A percentile compares a stretch with the other conserved stretches of the same genome.
These are phyloP conservation scores for Malus sieversii DNA, from an alignment of 306 rosid genomes.

Conservation along the genomic window DNA sequence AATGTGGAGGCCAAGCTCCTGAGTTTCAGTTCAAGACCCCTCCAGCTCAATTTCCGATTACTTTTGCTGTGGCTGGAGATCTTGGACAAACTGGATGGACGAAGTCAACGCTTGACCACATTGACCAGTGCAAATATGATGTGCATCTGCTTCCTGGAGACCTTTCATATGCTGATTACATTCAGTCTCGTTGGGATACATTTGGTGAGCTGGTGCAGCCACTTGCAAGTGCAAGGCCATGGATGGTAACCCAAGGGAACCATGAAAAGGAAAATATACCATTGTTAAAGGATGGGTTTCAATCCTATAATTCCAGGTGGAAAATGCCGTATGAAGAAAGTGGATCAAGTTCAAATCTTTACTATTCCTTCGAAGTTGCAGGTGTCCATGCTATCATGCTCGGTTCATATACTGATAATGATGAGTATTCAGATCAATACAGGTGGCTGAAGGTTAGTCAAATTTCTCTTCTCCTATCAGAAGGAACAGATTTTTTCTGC, in stretches of 20 bases:
- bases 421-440: constrained; percentile 72
- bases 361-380: constrained; percentile 82
- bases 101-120: constrained; percentile 72
- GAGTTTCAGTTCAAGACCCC: constrained; percentile 81
- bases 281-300: constrained; percentile 57
- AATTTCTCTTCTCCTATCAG: background rate
- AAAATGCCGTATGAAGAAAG: constrained; percentile 89
- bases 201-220: constrained; percentile 90
- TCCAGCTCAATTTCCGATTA: constrained; percentile 71
- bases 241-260: constrained; percentile 98
- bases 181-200: constrained; percentile 76
- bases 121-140: constrained; percentile 67
- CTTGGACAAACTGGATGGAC: constrained; percentile 95
- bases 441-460: constrained; percentile 81
- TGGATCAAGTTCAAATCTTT: constrained; percentile 79
- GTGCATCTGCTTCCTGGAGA: constrained; percentile 88
- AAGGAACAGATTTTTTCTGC: constrained; percentile 1
- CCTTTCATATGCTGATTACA: constrained; percentile 82
- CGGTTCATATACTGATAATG: constrained; percentile 76
- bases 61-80: constrained; percentile 89
- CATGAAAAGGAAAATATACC: constrained; percentile 73
- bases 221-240: constrained; percentile 81
- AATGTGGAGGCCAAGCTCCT: constrained; percentile 73
- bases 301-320: constrained; percentile 81
- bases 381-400: constrained; percentile 80